Evolutionary conservation across 805 yeast species (phyloP), one percentile per base, ranked within the genome.

Genomic region (Wickerhamomyces alni): DNA sequence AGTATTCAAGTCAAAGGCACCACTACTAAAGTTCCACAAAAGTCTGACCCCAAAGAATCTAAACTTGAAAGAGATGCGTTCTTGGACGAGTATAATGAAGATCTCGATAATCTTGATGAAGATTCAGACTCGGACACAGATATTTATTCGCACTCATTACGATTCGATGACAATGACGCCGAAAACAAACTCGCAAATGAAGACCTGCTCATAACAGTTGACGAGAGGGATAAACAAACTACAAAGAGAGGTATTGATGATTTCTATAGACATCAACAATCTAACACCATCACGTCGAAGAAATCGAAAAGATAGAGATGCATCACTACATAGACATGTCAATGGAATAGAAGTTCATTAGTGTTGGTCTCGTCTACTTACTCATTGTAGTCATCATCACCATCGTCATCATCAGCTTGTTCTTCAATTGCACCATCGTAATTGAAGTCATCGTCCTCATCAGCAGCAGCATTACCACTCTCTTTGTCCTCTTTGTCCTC

Each of bases 1-100:
- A 6, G 44, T 45, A 19, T 65, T 65, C 44, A 46, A 50, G 33
- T 13, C 45, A 8, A 58, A n/a, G n/a, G n/a, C n/a, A n/a, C n/a
- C n/a, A n/a, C n/a, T n/a, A n/a, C n/a, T n/a, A n/a, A n/a, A n/a
- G n/a, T n/a, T n/a, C n/a, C n/a, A n/a, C n/a, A n/a, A n/a, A n/a
- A n/a, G n/a, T n/a, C n/a, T n/a, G n/a, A n/a, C n/a, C n/a, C n/a
- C n/a, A n/a, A n/a, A n/a, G n/a, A n/a, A n/a, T n/a, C n/a, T n/a
- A n/a, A n/a, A n/a, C n/a, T 9, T 13, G 19, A 8, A 15, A 18
- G 19, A 15, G 24, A 29, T 7, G 5, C 24, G 30, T 10, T 17
- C 5, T 3, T 27, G 13, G 43, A 42, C 11, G 40, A 26, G n/a
- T 39, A 30, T 28, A 49, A 50, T 36, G 51, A 47, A 21, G 50